These are phyloP conservation scores for Colletotrichum sp. DNA, from an alignment of 2,329 filamentous ascomycete genomes.

Conservation along the genomic window DNA sequence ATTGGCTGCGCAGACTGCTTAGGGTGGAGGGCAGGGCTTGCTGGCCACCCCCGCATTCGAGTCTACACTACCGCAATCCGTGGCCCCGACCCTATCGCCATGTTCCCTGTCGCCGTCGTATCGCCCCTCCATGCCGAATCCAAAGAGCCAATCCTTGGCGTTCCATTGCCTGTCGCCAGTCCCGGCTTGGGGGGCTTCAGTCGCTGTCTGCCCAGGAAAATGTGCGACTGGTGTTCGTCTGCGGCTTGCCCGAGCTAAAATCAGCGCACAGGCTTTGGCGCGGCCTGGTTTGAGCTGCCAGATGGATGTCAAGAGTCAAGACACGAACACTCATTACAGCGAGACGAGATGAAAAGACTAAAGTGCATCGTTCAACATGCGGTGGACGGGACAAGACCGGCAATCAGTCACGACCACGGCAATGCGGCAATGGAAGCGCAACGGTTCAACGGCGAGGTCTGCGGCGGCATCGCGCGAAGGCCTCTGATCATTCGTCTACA, in stretches of 20 bases:
- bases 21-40: background rate
- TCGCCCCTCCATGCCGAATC: background rate
- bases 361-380: background rate
- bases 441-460: background rate
- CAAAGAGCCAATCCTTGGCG: slow-evolving; percentile 6
- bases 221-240: background rate
- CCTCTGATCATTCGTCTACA: background rate
- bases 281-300: background rate
- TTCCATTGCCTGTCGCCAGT: background rate
- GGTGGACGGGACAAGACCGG: background rate
- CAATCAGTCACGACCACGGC: background rate
- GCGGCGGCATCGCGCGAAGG: background rate
- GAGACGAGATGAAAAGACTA: background rate
- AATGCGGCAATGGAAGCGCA: background rate
- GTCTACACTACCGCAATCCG: background rate
- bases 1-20: background rate
- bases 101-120: slow-evolving; percentile 16
- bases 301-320: background rate
- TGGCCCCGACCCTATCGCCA: background rate
- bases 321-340: background rate
- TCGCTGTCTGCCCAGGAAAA: background rate
- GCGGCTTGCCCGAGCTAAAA: background rate
- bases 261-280: background rate
- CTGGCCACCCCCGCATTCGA: background rate
- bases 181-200: background rate